phyloP scores from a whole-genome alignment of 2,329 filamentous ascomycete species.

The Penicillium sp. region DNA sequence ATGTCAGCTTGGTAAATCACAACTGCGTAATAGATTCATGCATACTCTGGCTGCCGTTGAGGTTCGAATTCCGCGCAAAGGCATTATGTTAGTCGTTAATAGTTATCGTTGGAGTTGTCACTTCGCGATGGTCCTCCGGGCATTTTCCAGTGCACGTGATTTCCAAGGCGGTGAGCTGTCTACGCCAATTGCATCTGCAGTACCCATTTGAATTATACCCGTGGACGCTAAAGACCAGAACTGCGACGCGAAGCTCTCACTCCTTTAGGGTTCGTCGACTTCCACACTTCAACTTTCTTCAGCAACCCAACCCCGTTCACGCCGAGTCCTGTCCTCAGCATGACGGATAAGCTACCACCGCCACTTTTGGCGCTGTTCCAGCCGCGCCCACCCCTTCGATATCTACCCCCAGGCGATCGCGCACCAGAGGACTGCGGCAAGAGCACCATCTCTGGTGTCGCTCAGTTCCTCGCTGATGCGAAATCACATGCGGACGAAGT shows the following conservation, averaged over 20 bases:
- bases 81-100: constrained; percentile 37
- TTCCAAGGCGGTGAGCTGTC: not conserved
- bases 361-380: constrained; percentile 93
- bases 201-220: constrained; percentile 11
- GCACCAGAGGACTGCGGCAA: constrained; percentile 81
- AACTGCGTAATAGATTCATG: not conserved
- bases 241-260: constrained; percentile 20
- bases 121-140: constrained; percentile 16
- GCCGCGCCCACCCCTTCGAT: constrained; percentile 87
- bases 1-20: constrained; percentile 3
- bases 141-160: constrained; percentile 30
- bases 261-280: constrained; percentile 18
- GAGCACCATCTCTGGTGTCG: constrained; percentile 71
- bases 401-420: constrained; percentile 79
- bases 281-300: constrained; percentile 17
- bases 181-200: constrained; percentile 10
- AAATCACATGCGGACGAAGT: constrained; percentile 77
- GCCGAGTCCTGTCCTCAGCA: constrained; percentile 46
- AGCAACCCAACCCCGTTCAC: constrained; percentile 17
- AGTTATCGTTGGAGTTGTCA: constrained; percentile 4
- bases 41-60: constrained; percentile 60
- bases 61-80: constrained; percentile 52
- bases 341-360: constrained; percentile 96
- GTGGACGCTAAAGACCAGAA: constrained; percentile 15
- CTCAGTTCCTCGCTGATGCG: constrained; percentile 71